phyloP scores from a whole-genome alignment of 106 monocot genomes.

The Dioscorea zingiberensis region DNA sequence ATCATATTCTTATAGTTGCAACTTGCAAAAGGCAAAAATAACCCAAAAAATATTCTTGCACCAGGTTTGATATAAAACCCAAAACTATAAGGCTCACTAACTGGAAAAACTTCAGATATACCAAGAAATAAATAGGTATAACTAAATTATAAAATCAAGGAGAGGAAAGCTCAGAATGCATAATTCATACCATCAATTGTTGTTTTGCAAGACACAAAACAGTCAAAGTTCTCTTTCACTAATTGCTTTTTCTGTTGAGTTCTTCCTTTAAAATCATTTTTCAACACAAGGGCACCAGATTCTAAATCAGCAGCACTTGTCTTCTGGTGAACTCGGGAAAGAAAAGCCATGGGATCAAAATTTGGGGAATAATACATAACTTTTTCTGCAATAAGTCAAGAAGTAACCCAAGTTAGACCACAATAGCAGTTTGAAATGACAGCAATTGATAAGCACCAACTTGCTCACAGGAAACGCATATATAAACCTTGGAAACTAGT shows the following conservation, averaged over 20 bases:
- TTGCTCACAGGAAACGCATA: no score
- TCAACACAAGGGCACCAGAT: conserved; percentile 73
- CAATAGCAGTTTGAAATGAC: not conserved
- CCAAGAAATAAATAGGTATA: no score
- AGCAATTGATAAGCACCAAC: no score
- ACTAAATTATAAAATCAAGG: not conserved
- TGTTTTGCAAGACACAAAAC: conserved; percentile 98
- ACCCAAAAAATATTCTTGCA: not conserved
- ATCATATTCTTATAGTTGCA: not conserved
- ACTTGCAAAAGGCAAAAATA: not conserved
- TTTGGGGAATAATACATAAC: conserved; percentile 79
- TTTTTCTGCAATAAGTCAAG: conserved; percentile 63
- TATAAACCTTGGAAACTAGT: no score
- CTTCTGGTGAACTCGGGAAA: conserved; percentile 83
- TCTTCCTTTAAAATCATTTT: conserved; percentile 89
- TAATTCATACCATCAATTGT: conserved; percentile 83
- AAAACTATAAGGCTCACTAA: no score
- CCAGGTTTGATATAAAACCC: no score
- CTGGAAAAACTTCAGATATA: no score
- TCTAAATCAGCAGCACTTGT: conserved; percentile 92
- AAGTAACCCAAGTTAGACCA: not conserved
- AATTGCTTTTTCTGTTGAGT: conserved; percentile 94
- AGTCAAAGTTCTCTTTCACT: conserved; percentile 99
- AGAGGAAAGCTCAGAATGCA: not conserved
- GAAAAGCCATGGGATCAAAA: conserved; percentile 87